phyloP scores from a whole-genome alignment of 441 rosid genomes.

The Aleurites moluccanus region DNA sequence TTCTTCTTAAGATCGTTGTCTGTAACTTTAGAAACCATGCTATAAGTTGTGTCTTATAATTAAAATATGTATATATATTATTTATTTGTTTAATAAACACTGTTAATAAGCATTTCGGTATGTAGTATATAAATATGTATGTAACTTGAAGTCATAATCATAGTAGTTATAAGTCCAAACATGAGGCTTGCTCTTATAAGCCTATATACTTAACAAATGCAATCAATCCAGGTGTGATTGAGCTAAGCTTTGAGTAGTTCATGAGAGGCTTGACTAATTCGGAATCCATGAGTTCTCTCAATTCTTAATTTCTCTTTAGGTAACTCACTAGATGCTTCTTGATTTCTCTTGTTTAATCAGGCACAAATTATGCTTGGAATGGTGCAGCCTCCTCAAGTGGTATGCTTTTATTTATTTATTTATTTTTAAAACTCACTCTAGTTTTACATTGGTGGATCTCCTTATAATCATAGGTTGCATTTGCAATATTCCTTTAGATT shows the following conservation, averaged over 20 bases:
- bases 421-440: conserved; percentile 22
- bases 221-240: not conserved
- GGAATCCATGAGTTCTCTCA: not conserved
- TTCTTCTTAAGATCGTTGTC: not conserved
- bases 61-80: not conserved
- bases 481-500: conserved; percentile 43
- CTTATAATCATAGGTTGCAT: conserved; percentile 10
- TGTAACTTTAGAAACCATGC: not conserved
- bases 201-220: not conserved
- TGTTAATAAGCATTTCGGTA: no score
- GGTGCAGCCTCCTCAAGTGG: conserved; percentile 94
- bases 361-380: conserved; percentile 99
- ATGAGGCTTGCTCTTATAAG: not conserved
- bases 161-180: no score
- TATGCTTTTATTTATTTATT: conserved; percentile 30
- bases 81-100: no score
- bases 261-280: not conserved
- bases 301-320: not conserved
- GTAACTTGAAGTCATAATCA: not conserved
- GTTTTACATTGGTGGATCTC: conserved; percentile 11
- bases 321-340: conserved; percentile 12
- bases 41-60: not conserved
- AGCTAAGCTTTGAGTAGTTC: not conserved
- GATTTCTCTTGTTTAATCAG: conserved; percentile 37
- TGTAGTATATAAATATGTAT: not conserved